phyloP scores from a whole-genome alignment of 495 filamentous ascomycete genomes.

The Barbatosphaeria neglecta region DNA sequence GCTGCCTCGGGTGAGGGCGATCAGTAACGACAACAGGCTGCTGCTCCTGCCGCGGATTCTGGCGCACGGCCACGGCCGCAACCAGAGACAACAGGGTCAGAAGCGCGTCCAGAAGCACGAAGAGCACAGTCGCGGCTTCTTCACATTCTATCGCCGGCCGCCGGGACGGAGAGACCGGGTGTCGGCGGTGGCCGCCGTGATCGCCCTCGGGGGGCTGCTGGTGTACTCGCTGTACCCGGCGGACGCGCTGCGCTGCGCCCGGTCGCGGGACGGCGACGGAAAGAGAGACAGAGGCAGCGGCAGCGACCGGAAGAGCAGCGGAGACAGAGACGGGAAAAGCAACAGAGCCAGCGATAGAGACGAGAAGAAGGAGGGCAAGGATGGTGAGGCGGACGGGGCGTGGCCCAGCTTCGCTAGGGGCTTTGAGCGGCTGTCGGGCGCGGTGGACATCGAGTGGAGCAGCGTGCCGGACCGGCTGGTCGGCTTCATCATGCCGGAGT shows the following conservation, averaged over 20 bases:
- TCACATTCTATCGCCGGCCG: neutral
- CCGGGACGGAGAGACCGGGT: neutral
- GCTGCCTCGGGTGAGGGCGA: no score
- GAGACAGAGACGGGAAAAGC: constrained; percentile 3
- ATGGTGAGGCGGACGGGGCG: constrained; percentile 12
- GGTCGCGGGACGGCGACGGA: constrained; percentile 2
- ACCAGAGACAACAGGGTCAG: no score
- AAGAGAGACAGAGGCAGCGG: constrained; percentile 2
- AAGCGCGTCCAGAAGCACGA: no score
- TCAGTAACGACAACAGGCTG: no score
- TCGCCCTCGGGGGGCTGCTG: constrained; percentile 25
- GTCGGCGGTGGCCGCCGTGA: constrained; percentile 7
- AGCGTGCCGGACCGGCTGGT: constrained; percentile 54
- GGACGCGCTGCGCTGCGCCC: constrained; percentile 22
- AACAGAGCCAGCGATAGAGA: neutral
- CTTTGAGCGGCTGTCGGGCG: constrained; percentile 46
- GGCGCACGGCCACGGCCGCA: no score
- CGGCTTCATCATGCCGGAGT: constrained; percentile 65
- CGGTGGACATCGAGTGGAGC: constrained; percentile 42
- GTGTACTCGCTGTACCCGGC: constrained; percentile 30
- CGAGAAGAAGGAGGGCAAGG: constrained; percentile 1
- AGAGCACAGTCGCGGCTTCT: neutral
- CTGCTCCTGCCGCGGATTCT: no score
- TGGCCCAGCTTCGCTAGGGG: constrained; percentile 50
- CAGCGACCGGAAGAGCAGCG: no score